Base-by-base conservation (phyloP, 2,329 filamentous ascomycete genomes). In the Pyricularia pennisetigena region DNA sequence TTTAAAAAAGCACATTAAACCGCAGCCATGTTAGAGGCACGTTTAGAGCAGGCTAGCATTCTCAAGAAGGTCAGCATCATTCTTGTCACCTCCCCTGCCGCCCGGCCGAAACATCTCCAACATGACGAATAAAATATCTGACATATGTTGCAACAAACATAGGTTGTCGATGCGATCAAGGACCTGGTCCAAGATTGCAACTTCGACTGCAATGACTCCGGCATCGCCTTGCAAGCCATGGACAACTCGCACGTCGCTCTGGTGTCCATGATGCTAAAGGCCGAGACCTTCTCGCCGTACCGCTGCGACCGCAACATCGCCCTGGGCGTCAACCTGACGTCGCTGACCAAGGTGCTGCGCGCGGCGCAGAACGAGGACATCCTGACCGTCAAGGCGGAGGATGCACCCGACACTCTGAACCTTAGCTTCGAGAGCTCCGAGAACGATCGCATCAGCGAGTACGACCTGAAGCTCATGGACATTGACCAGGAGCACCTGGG, bases 151-250 rank as follows among this genome's bases (percentile, higher is more conserved):
- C 16, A 20, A 28, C 10, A 26, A 10, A 26, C 6, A 23, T 73
- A 97, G 93, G 92, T 98, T 71, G 94, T 99, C 76, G 96, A 99
- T 79, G 93, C 96, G 75, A 97, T 99, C 89, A 98, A 97, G 82
- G 95, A 99, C 76, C 89, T 99, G 67, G 95, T 99, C 68, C 95
- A 98, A 82, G 95, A 99, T 83, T 99, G 95, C 89, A 99, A 99
- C 83, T 99, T 99, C 83, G 95, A 99, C 86, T 99, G 96, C 90
- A 99, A 98, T 90, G 96, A 99, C 86, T 94, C 93, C 68, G 95
- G 95, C 71, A 95, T 99, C 76, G 94, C 94, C 67, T 91, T 99
- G 68, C 95, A 99, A 82, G 95, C 95, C 76, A 99, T 99, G 96
- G 95, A 99, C 85, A 99, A 98, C 88, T 98, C 94, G 66, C 95